Percentiles rank a stretch among this genome's conserved stretches.
Evolutionary conservation across 2,329 filamentous ascomycete genomes (phyloP).

Genomic region (Cercospora canescens): DNA sequence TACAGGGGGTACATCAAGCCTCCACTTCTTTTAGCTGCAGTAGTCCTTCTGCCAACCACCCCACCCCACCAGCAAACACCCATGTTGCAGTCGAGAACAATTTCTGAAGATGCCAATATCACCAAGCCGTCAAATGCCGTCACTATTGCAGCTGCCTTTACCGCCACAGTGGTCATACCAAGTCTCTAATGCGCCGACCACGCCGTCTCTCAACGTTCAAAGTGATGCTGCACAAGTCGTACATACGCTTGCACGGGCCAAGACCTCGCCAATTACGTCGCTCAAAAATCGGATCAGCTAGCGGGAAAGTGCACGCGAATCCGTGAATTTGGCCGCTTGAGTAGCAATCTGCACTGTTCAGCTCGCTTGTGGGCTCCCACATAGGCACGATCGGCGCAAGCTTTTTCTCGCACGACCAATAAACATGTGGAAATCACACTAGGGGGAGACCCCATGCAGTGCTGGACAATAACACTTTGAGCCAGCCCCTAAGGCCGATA

Average conservation of each 20-base stretch:
- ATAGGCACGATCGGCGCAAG: background rate
- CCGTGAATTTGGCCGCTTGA: background rate
- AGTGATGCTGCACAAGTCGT: background rate
- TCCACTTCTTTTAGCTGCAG: background rate
- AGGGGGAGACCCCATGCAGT: background rate
- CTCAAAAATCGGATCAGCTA: background rate
- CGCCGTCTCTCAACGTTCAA: background rate
- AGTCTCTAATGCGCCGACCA: background rate
- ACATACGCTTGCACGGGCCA: background rate
- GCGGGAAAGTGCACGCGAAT: slow-evolving; percentile 1
- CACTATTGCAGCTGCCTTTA: background rate
- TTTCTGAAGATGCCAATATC: background rate
- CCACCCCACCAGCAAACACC: background rate
- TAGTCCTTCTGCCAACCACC: background rate
- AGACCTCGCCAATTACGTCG: background rate
- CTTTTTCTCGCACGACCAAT: background rate
- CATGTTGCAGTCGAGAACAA: background rate
- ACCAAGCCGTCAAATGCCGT: background rate
- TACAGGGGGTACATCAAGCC: background rate
- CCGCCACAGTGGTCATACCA: background rate
- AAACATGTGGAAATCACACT: background rate
- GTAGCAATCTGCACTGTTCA: background rate
- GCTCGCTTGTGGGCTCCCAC: background rate
- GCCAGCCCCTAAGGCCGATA: slow-evolving; percentile 11
- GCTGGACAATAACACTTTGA: background rate